phyloP scores from a whole-genome alignment of 305 asterid genomes.

The Fraxinus baroniana region DNA sequence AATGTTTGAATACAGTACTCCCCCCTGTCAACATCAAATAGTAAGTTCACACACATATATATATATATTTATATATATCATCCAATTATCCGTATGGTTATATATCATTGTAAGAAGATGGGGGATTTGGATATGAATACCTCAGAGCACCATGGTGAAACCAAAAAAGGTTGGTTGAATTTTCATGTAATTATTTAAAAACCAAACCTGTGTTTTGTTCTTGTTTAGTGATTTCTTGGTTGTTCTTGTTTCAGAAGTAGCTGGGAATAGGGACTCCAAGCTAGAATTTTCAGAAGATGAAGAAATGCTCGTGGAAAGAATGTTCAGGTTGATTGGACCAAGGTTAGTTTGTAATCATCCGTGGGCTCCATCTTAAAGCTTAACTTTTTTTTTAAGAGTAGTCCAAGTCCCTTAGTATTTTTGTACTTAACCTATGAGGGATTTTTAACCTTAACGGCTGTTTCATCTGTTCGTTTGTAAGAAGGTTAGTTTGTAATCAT shows the following conservation, averaged over 20 bases:
- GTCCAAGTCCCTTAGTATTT: no score
- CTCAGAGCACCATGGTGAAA: background rate
- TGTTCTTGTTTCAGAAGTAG: background rate
- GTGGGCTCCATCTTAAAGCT: no score
- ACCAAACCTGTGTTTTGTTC: background rate
- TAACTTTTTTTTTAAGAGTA: no score
- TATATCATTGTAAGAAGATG: background rate
- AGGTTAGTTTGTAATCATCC: constrained; percentile 11
- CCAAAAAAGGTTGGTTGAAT: background rate
- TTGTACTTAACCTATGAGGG: no score
- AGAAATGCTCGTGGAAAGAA: constrained; percentile 29
- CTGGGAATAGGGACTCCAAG: constrained; percentile 12
- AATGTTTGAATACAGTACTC: background rate
- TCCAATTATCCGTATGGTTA: background rate
- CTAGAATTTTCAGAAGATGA: constrained; percentile 31
- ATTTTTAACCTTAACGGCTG: no score
- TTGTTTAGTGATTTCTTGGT: background rate
- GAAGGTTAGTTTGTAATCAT: no score
- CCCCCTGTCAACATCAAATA: background rate
- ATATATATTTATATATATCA: background rate
- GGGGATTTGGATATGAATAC: background rate
- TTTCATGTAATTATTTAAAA: background rate
- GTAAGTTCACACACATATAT: background rate
- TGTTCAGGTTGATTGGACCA: constrained; percentile 31
- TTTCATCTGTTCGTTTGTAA: no score